Evolutionary conservation across 177 flowering plant species (phyloP), one percentile per base, ranked within the genome.

Genomic region (Vitis hybrid): DNA sequence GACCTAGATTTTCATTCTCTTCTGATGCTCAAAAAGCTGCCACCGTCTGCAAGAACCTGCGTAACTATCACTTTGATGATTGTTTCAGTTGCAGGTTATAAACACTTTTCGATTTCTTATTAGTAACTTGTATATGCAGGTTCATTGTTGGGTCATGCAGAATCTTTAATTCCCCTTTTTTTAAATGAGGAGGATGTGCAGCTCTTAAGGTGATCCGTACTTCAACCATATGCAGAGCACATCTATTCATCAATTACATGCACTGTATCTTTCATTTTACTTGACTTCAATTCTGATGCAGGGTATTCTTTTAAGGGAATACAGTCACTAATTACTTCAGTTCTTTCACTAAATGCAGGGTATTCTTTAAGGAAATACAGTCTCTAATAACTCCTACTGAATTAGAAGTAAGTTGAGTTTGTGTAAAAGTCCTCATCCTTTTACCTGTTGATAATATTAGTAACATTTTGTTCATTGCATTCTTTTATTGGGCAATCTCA

Each of bases 121-220:
- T n/a, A 52, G 55, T 53, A 57, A 63, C 59, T 61, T 86, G 24
- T 64, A 28, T 73, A 18, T 90, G 81, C 76, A 94, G 99, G 94
- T 85, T 91, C 92, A 50, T 78, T 95, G 86, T 74, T 92, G 79
- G 82, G 85, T 72, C 96, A 94, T 75, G 92, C 99, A n/a, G 87
- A 85, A 66, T 94, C 98, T 63, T 80, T 95, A 67, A 85, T 88
- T 76, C 97, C 98, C n/a, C 77, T 66, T 62, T 87, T 78, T 66
- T 72, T 92, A 68, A 89, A 85, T 70, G 97, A 89, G 76, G 98
- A 95, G 20, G 98, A 95, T 81, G 85, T 94, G 33, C 88, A 89
- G 73, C 94, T 95, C 14, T 73, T 94, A 51, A 90, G 99, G 99
- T 94, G 73, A 82, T 71, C 64, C 31, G 14, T 56, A 18, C 47